Percentiles rank a stretch among this genome's conserved stretches.
phyloP scores from a whole-genome alignment of 1,139 yeast species.

The Kurtzmaniella quercitrusa region DNA sequence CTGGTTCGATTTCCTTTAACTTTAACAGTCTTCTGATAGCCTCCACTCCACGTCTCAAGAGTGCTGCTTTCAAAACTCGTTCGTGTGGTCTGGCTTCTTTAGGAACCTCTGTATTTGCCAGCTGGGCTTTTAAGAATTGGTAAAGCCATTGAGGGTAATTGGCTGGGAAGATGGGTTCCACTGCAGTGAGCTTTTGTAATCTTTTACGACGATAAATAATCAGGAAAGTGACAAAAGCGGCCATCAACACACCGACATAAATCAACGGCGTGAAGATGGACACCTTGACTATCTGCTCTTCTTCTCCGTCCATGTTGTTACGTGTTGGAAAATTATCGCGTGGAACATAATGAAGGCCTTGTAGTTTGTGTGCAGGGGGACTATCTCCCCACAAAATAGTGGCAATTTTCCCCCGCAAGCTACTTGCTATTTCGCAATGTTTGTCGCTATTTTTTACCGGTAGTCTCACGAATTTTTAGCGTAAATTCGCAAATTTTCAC shows the following conservation, averaged over 20 bases:
- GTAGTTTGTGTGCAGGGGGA: constrained; percentile 3
- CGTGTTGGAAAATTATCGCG: constrained; percentile 1
- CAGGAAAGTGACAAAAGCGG: constrained; percentile 74
- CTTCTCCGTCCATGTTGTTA: constrained; percentile 14
- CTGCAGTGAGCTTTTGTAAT: constrained; percentile 47
- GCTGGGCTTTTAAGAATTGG: constrained; percentile 49
- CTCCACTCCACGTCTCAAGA: constrained; percentile 71
- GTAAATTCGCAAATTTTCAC: no score
- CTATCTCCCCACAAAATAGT: not conserved
- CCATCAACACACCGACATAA: constrained; percentile 67
- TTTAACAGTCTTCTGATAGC: constrained; percentile 64
- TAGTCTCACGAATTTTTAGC: no score
- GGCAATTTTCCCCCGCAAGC: no score
- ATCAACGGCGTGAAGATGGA: constrained; percentile 85
- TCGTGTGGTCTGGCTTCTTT: constrained; percentile 62
- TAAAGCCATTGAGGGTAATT: constrained; percentile 67
- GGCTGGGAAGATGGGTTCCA: constrained; percentile 69
- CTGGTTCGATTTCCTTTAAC: constrained; percentile 69
- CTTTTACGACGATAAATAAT: constrained; percentile 63
- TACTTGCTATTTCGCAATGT: no score
- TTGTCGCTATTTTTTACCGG: no score
- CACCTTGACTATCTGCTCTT: constrained; percentile 39
- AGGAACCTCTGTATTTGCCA: constrained; percentile 34
- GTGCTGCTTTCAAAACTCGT: constrained; percentile 80
- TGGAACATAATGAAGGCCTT: not conserved